phyloP scores from a whole-genome alignment of 345 rosid genomes.

The Eucalyptus sp. region DNA sequence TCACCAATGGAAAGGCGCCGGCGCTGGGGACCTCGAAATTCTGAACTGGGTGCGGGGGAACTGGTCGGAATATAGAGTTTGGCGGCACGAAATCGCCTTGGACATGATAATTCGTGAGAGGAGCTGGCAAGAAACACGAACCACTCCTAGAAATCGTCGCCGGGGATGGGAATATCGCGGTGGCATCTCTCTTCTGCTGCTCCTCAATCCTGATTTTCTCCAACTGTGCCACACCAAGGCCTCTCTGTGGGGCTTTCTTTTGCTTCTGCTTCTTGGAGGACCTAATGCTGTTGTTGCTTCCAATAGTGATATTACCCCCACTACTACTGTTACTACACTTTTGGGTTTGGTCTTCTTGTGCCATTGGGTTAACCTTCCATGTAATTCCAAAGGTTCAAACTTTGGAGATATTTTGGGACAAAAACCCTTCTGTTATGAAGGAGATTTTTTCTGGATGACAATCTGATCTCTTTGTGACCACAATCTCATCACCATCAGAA shows the following conservation, averaged over 20 bases:
- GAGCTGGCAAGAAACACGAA: background rate
- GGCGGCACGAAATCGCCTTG: background rate
- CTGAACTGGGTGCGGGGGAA: background rate
- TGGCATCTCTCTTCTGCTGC: slow-evolving; percentile 27
- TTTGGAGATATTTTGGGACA: background rate
- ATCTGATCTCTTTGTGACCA: background rate
- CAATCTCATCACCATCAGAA: background rate
- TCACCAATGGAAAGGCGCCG: slow-evolving; percentile 10
- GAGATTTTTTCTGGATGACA: background rate
- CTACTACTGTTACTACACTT: slow-evolving; percentile 11
- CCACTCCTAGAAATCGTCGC: background rate
- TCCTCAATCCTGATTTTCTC: slow-evolving; percentile 53
- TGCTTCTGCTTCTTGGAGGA: slow-evolving; percentile 31
- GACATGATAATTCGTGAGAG: background rate
- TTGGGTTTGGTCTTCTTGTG: slow-evolving; percentile 25
- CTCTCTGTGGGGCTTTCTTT: slow-evolving; percentile 51
- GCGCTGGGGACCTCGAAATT: background rate
- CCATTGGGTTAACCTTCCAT: slow-evolving; percentile 23
- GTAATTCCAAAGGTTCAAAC: background rate
- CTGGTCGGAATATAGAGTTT: background rate
- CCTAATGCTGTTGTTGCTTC: background rate
- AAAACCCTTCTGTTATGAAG: background rate
- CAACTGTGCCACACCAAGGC: slow-evolving; percentile 63
- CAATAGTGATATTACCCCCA: background rate
- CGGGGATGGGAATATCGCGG: slow-evolving; percentile 1